Evolutionary conservation across 352 stramenopile genomes (phyloP), one percentile per base, ranked within the genome.

Genomic region (Phytophthora citrophthora): DNA sequence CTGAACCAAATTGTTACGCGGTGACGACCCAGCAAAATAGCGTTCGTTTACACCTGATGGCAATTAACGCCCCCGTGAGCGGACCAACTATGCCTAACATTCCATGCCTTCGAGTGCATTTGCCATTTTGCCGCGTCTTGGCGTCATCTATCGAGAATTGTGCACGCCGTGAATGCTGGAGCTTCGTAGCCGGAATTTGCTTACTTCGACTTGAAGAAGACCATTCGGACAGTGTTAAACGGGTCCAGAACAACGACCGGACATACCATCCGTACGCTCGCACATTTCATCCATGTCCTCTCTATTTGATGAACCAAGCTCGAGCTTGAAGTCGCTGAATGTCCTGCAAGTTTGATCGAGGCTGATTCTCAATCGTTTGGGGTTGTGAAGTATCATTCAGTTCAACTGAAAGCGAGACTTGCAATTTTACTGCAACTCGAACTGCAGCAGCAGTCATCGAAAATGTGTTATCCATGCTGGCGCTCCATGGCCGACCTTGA

Each of bases 251-350:
- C 50, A 34, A 44, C 27, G 29, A 34, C 8, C 29, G 29, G 29
- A 3, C 29, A 34, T 34, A 31, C n/a, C 15, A 43, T 43, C 39
- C 9, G 57, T 65, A 65, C 57, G 57, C 57, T 65, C 57, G 48
- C 57, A 60, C 29, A n/a, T 18, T 27, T 41, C 36, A 41, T 10
- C 57, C 57, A 65, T 65, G 40, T 60, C 49, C 24, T 18, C 26
- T 31, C 15, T 51, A 9, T 51, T 32, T 34, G 9, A 34, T 8
- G 29, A 34, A 3, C 29, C 1, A 8, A 34, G 4, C 29, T 34
- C 23, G 16, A 9, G 15, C 4, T 44, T 24, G 38, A 12, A 44
- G 38, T 44, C 38, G 7, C 27, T 32, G 27, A 50, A 50, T 18
- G 38, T n/a, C 38, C n/a, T 44, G 20, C 26, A 29, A 29, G 4